Percentiles rank a stretch among this genome's conserved stretches.
Evolutionary conservation across 2,329 filamentous ascomycete species (phyloP).

Genomic region (Aspergillus pseudoterreus): DNA sequence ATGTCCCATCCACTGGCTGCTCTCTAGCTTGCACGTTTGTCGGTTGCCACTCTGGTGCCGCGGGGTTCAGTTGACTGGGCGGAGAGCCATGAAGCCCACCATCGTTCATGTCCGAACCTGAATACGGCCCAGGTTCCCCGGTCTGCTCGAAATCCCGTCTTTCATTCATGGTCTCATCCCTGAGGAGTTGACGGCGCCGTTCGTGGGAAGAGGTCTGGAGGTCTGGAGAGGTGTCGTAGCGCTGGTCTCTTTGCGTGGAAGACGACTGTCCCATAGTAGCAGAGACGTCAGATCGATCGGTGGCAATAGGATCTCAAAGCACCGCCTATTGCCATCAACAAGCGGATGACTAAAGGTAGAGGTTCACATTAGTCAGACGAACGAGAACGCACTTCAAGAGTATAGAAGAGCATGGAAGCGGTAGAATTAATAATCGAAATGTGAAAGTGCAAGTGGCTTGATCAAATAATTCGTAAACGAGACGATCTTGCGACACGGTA

Average conservation of each 20-base stretch:
- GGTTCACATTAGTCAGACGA: conserved; percentile 18
- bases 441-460: neutral
- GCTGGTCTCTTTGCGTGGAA: conserved; percentile 37
- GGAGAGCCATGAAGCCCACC: conserved; percentile 12
- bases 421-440: neutral
- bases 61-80: conserved; percentile 9
- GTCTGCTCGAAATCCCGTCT: conserved; percentile 25
- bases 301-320: conserved; percentile 21
- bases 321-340: conserved; percentile 29
- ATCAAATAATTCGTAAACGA: neutral
- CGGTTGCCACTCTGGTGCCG: conserved; percentile 18
- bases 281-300: conserved; percentile 13
- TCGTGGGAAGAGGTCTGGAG: conserved; percentile 17
- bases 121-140: conserved; percentile 17
- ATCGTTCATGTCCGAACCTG: conserved; percentile 13
- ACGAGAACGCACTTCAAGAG: conserved; percentile 1
- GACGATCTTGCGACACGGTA: neutral
- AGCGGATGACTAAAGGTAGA: conserved; percentile 19
- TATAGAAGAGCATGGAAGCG: neutral
- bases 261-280: conserved; percentile 44
- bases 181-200: conserved; percentile 20
- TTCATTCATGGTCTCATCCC: conserved; percentile 36
- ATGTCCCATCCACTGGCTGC: conserved; percentile 12
- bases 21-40: conserved; percentile 11
- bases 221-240: conserved; percentile 24